Evolutionary conservation across 148 eudicot genomes (phyloP).

Genomic region (Rhododendron molle): DNA sequence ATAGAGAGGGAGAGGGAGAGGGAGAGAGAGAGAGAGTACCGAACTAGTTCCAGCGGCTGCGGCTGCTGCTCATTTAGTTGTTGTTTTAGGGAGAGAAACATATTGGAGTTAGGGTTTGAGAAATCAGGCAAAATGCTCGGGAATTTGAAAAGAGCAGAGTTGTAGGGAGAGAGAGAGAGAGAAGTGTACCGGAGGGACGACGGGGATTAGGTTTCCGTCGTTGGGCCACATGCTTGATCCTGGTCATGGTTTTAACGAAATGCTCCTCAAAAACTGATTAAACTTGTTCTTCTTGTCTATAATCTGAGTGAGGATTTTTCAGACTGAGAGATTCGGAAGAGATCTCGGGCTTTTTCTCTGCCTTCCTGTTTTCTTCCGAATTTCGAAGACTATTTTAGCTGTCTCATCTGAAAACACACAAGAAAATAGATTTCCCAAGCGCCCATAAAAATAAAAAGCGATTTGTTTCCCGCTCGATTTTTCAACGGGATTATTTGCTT

Average conservation of each 20-base stretch:
- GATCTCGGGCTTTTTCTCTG: neutral
- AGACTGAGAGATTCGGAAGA: neutral
- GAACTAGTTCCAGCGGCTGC: slow-evolving; percentile 1
- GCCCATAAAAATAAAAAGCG: neutral
- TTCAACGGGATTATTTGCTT: too few relatives aligned
- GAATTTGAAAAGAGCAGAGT: neutral
- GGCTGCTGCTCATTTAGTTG: neutral
- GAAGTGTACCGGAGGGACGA: neutral
- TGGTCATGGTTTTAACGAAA: slow-evolving; percentile 1
- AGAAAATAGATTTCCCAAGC: too few relatives aligned
- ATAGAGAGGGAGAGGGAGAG: too few relatives aligned
- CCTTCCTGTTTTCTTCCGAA: neutral
- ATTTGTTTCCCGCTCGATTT: neutral
- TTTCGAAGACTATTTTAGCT: too few relatives aligned
- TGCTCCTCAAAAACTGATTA: neutral
- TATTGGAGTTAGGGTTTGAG: neutral
- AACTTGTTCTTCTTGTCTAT: neutral
- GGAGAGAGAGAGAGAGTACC: slow-evolving; percentile 18
- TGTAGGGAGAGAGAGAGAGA: slow-evolving; percentile 8
- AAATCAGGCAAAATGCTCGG: neutral
- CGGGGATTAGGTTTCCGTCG: neutral
- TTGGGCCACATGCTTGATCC: slow-evolving; percentile 2
- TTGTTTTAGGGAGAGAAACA: neutral
- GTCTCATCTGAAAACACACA: too few relatives aligned
- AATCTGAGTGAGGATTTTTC: neutral